Evolutionary conservation across 306 rosid genomes (phyloP).

Genomic region (Benincasa hispida): DNA sequence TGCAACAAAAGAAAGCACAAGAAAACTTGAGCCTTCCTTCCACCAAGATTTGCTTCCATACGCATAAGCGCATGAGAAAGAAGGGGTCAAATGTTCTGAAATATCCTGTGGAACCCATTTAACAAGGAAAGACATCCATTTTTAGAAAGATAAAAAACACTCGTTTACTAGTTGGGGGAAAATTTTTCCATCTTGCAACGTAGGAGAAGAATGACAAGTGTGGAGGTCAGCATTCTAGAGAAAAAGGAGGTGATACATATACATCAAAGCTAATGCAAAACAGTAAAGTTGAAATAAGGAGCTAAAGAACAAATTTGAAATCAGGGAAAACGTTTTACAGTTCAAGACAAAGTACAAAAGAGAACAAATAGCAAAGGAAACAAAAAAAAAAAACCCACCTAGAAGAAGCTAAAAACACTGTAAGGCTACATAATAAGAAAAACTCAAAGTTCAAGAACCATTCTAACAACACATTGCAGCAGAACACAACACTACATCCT

Average conservation of each 20-base stretch:
- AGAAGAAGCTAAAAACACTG: neutral
- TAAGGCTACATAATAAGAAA: neutral
- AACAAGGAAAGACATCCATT: neutral
- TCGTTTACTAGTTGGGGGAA: neutral
- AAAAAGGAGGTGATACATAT: neutral
- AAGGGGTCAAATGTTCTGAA: neutral
- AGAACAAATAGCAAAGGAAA: neutral
- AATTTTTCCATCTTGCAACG: neutral
- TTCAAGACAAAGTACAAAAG: neutral
- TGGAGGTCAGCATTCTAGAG: neutral
- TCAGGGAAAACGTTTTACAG: neutral
- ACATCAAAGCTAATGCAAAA: neutral
- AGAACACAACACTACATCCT: neutral
- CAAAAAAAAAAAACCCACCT: neutral
- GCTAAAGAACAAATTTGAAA: neutral
- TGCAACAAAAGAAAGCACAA: slow-evolving; percentile 13
- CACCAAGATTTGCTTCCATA: neutral
- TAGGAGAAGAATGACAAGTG: neutral
- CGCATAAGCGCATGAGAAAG: neutral
- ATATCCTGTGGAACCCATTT: neutral
- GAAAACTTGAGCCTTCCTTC: slow-evolving; percentile 4
- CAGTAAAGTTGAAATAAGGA: neutral
- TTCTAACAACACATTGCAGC: neutral
- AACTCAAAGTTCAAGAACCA: neutral
- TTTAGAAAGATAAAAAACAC: neutral